Percentiles rank a stretch among this genome's conserved stretches.
Evolutionary conservation across 345 rosid species (phyloP).

Genomic region (Salix purpurea): DNA sequence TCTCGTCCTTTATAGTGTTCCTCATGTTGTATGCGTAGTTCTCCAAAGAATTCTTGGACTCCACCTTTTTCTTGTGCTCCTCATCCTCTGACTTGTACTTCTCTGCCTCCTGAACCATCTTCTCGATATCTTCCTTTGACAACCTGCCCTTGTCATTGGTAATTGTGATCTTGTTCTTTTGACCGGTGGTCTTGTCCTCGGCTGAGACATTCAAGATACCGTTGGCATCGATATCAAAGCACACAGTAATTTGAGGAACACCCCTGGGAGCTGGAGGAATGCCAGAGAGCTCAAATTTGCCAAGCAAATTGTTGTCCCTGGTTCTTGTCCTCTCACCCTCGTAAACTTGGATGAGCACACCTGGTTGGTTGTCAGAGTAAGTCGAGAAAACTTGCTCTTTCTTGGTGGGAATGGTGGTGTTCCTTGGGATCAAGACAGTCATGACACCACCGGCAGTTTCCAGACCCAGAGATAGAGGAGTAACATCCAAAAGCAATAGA

Average conservation of each 20-base stretch:
- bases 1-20: conserved; percentile 12
- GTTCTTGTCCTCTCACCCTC: conserved; percentile 36
- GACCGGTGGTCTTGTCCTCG: conserved; percentile 16
- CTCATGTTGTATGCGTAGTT: conserved; percentile 18
- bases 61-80: conserved; percentile 14
- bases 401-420: conserved; percentile 32
- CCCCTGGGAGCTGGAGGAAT: conserved; percentile 34
- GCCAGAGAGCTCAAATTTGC: conserved; percentile 29
- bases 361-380: conserved; percentile 22
- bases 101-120: conserved; percentile 22
- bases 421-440: conserved; percentile 33
- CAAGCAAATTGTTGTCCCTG: conserved; percentile 25
- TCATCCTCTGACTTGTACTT: conserved; percentile 22
- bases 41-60: conserved; percentile 13
- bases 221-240: conserved; percentile 29
- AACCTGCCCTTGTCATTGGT: conserved; percentile 18
- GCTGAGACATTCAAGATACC: conserved; percentile 31
- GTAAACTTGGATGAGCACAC: conserved; percentile 25
- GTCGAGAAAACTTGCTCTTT: conserved; percentile 34
- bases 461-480: conserved; percentile 26
- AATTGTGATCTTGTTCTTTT: conserved; percentile 22
- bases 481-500: conserved; percentile 26
- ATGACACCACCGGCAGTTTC: conserved; percentile 32
- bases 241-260: conserved; percentile 27
- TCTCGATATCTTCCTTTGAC: conserved; percentile 16